Evolutionary conservation across 495 filamentous ascomycete genomes (phyloP).

Genomic region (Neurospora intermedia): DNA sequence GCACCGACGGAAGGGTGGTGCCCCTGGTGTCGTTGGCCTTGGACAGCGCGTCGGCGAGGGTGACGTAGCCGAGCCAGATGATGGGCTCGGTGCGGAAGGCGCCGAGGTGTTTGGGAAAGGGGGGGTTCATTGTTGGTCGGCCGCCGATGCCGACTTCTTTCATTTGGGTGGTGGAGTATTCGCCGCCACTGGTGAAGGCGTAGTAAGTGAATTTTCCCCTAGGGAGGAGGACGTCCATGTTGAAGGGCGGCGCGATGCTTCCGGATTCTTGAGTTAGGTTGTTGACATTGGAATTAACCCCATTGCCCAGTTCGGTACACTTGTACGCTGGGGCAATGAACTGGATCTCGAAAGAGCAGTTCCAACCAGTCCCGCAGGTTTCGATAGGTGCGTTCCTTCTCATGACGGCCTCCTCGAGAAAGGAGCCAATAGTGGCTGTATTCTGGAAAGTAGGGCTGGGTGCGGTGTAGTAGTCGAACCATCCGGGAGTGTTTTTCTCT

Average conservation of each 20-base stretch:
- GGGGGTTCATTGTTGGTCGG: constrained; percentile 17
- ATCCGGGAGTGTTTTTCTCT: constrained; percentile 8
- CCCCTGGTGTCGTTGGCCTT: background rate
- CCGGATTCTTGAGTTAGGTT: constrained; percentile 22
- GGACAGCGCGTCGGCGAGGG: constrained; percentile 11
- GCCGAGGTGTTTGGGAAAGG: constrained; percentile 24
- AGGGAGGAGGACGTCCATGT: constrained; percentile 22
- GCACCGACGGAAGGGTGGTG: constrained; percentile 6
- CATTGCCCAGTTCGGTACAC: constrained; percentile 25
- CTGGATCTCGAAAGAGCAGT: constrained; percentile 24
- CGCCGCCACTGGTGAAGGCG: constrained; percentile 23
- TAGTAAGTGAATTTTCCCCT: constrained; percentile 25
- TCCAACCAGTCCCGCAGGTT: constrained; percentile 28
- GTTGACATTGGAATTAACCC: constrained; percentile 15
- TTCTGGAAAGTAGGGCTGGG: constrained; percentile 16
- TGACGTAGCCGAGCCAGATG: constrained; percentile 26
- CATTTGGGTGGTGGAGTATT: constrained; percentile 27
- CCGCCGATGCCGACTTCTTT: constrained; percentile 18
- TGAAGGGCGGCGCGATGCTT: constrained; percentile 18
- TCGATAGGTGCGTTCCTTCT: constrained; percentile 17
- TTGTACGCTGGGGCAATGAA: constrained; percentile 27
- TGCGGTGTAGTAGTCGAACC: constrained; percentile 30
- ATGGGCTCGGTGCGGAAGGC: constrained; percentile 30
- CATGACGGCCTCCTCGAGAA: constrained; percentile 17
- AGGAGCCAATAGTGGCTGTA: constrained; percentile 21